Base-by-base conservation (phyloP, 129 eudicot species). In the Lonicera japonica region DNA sequence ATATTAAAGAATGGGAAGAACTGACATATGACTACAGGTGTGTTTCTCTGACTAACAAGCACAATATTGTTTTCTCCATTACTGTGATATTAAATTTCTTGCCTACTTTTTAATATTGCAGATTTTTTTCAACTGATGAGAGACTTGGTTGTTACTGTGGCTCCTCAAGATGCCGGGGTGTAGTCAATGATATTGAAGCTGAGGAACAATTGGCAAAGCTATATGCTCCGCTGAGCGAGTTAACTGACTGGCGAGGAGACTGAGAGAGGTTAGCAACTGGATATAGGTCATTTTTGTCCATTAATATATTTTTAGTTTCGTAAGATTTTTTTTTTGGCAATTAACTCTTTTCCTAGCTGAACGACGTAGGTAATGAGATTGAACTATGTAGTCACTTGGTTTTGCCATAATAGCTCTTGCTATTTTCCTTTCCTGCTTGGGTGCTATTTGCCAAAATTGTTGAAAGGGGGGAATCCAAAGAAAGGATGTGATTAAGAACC, bases 1-100 rank as follows among this genome's bases (percentile, higher is more conserved):
- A 94, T 79, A 85, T 94, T 51, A 81, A 79, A 64, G 92, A 82
- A 57, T 88, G 92, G 95, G 99, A 94, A 77, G 99, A 94, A 66
- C 76, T 94, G 68, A 85, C 99, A 61, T 94, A 94, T 58, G 96
- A 94, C 72, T 94, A 94, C 92, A 85, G 99, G 99, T 94, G 67
- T 43, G 19, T 70, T 36, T 77, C 70, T 58, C 5, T 25, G 1
- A 65, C 16, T 15, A 41, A 43, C 40, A 11, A n/a, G 60, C 16
- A 23, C 65, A 65, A 60, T 29, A 22, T 22, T 50, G 11, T 12
- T 11, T 34, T 23, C 40, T 56, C 25, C 22, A 3, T 53, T 63
- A 51, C 36, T 21, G 20, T 3, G 36, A 53, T 43, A 38, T 40
- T 61, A 50, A 70, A 40, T 4, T 60, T 57, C 58, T 58, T 15